Evolutionary conservation across 2,329 filamentous ascomycete genomes (phyloP), one percentile per base, ranked within the genome.

Genomic region (Purpureocillium takamizusanense): DNA sequence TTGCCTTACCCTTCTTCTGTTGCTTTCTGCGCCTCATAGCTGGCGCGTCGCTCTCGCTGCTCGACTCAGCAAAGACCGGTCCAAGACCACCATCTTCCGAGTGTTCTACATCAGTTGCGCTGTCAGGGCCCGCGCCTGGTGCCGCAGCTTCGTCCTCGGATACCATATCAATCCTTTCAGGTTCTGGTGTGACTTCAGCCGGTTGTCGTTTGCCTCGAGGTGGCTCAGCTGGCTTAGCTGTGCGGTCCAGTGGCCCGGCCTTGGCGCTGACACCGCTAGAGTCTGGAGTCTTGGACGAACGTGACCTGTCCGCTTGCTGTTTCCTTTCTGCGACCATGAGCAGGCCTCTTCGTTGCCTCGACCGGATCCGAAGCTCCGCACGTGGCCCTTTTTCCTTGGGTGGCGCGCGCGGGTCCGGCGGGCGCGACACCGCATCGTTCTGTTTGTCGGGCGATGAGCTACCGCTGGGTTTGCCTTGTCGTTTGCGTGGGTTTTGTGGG

Each of bases 281-380:
- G 8, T 17, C 29, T 17, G 28, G 36, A 12, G 34, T 37, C 31
- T 21, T 25, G 25, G 7, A 27, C 7, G 15, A 18, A n/a, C 27
- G 14, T 8, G 17, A 7, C n/a, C 7, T 1, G 10, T 4, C 10
- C 16, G 11, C 17, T 15, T 36, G 31, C 4, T 37, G 36, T 30
- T 43, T 46, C 38, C 51, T 59, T 37, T 69, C 63, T 1, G 64
- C 58, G 4, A 71, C 37, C 53, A 74, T 59, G 32, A 74, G 47
- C 7, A 76, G 48, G 2, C 72, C 70, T 37, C 69, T 61, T 42
- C 65, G 68, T 42, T 65, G 64, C 40, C 64, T 60, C 14, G 67
- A 56, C 42, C 60, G 66, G 37, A 74, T 68, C 7, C 64, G 63
- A 28, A 74, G 52, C 43, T 69, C 65, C 14, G 67, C 67, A 35